Percentiles rank a stretch among this genome's conserved stretches.
Evolutionary conservation across 2,329 filamentous ascomycete species (phyloP).

Genomic region (Fusarium sacchari): DNA sequence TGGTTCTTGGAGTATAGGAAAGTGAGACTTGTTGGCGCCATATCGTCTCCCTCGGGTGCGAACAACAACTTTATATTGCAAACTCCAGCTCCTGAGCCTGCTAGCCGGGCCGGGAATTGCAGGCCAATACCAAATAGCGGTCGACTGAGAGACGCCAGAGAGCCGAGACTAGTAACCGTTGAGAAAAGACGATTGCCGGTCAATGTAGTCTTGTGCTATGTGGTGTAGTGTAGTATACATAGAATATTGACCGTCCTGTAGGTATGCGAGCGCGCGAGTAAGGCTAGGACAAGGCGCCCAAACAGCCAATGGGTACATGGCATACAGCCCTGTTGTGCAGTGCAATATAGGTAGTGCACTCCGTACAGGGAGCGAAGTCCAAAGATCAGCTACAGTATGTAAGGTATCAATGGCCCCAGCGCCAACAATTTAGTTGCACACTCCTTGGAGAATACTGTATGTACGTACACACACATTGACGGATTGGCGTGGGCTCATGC

Average conservation of each 20-base stretch:
- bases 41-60: conserved; percentile 18
- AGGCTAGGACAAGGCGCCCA: conserved; percentile 32
- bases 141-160: conserved; percentile 38
- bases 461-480: conserved; percentile 6
- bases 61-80: conserved; percentile 40
- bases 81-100: conserved; percentile 17
- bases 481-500: conserved; percentile 42
- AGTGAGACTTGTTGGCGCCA: conserved; percentile 29
- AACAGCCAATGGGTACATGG: conserved; percentile 12
- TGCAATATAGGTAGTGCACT: conserved; percentile 7
- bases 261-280: conserved; percentile 20
- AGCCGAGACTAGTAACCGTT: conserved; percentile 33
- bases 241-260: conserved; percentile 19
- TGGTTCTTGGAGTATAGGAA: conserved; percentile 25
- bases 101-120: conserved; percentile 36
- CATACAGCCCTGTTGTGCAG: conserved; percentile 1
- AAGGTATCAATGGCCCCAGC: conserved; percentile 1
- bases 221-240: conserved; percentile 20
- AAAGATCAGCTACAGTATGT: conserved; percentile 1
- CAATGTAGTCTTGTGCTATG: conserved; percentile 4
- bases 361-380: neutral
- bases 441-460: conserved; percentile 1
- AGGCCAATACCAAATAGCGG: conserved; percentile 36
- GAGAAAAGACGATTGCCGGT: conserved; percentile 26
- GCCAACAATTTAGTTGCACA: conserved; percentile 15